Evolutionary conservation across 768 basidiomycete species (phyloP).

Genomic region (Boletus tylopilopsis): DNA sequence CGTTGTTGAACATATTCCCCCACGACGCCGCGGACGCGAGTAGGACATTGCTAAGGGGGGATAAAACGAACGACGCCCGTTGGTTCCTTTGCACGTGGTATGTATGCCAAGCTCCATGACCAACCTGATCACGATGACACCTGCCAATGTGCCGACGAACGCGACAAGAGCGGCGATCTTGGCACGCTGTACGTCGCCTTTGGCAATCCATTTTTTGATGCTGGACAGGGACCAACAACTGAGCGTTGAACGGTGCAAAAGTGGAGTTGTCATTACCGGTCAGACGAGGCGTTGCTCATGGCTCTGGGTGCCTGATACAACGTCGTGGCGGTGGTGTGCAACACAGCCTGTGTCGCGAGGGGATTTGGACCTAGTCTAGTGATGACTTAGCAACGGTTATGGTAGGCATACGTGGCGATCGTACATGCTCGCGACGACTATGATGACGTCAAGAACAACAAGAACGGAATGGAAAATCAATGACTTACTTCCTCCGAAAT

Average conservation of each 20-base stretch:
- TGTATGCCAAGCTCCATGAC: too few relatives aligned
- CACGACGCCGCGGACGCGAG: slow-evolving; percentile 44
- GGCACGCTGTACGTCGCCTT: slow-evolving; percentile 16
- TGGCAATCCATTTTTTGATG: slow-evolving; percentile 20
- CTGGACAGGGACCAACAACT: slow-evolving; percentile 3
- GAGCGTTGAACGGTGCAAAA: not conserved
- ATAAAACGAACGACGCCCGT: too few relatives aligned
- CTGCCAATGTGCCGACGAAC: slow-evolving; percentile 15
- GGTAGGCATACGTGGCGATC: not conserved
- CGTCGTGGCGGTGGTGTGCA: slow-evolving; percentile 22
- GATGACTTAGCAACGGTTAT: slow-evolving; percentile 3
- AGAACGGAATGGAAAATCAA: not conserved
- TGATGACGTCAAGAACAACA: not conserved
- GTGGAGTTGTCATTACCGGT: slow-evolving; percentile 18
- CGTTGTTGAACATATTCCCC: slow-evolving; percentile 60
- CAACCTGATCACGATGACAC: slow-evolving; percentile 10
- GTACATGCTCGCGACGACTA: slow-evolving; percentile 25
- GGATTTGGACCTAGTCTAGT: slow-evolving; percentile 20
- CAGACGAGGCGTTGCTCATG: slow-evolving; percentile 17
- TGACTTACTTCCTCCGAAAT: slow-evolving; percentile 22
- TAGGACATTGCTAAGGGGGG: slow-evolving; percentile 36
- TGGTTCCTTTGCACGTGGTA: too few relatives aligned
- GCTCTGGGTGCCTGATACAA: slow-evolving; percentile 23
- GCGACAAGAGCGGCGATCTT: slow-evolving; percentile 18
- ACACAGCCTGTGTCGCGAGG: slow-evolving; percentile 25